Evolutionary conservation across 441 rosid species (phyloP), one percentile per base, ranked within the genome.

Genomic region (Biscutella auriculata): DNA sequence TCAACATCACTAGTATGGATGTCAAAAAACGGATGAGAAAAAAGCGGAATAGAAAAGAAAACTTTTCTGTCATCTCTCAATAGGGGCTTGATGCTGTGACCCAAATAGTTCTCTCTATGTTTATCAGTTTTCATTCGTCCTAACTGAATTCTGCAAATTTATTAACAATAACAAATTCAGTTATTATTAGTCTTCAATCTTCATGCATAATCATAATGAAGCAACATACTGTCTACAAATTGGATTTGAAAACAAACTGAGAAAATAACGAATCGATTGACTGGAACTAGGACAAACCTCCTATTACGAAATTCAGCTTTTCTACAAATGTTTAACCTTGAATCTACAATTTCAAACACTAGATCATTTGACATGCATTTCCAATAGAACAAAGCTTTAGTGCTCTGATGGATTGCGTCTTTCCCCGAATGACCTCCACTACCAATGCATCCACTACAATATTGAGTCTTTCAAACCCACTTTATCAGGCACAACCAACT

Each of bases 1-100:
- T 19, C 23, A 19, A 4, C 23, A 19, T 8, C 19, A 41, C 29
- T 32, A 9, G 6, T 19, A 16, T 8, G 30, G 6, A 28, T n/a
- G 5, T 29, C 3, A 50, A 36, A 42, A 52, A 44, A 27, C 26
- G 1, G 30, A 28, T n/a, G n/a, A 28, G 3, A 28, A 32, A 36
- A 5, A 47, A 13, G 16, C 43, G 27, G 14, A 50, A 14, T 16
- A 42, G n/a, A 45, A 60, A 51, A 53, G 19, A 19, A 6, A 72
- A 88, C 98, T 95, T 87, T 87, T 93, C 63, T 88, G 97, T 95
- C 97, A 93, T 81, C 98, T 78, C 40, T 97, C 98, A 68, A 87
- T 95, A 44, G 97, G 88, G 7, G 96, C 98, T 83, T 88, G 75
- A 88, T 9, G 64, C 98, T 93, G 68, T 93, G 97, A 67, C 98